Conservation (phyloP, 177 flowering plant species). For the Vitis hybrid region DNA sequence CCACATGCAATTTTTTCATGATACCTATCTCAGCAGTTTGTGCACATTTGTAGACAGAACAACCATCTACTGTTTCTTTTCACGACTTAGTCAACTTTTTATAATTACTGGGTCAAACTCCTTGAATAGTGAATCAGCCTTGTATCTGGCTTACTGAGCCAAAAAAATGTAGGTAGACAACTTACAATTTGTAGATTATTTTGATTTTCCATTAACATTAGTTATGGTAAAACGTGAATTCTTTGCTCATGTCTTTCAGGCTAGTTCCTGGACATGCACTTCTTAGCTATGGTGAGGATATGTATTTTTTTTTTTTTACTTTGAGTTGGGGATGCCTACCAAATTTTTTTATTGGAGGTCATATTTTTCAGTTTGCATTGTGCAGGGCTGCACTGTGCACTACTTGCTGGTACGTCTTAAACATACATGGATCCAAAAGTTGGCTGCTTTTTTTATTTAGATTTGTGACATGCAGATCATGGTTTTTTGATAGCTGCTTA, state of each 20-base stretch:
- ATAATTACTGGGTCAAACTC: too few species aligned
- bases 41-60: too few species aligned
- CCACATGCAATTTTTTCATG: too few species aligned
- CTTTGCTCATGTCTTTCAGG: conserved; percentile 34
- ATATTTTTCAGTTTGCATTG: conserved; percentile 3
- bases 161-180: too few species aligned
- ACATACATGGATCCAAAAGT: neutral
- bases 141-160: too few species aligned
- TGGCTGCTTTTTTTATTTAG: neutral
- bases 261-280: conserved; percentile 80
- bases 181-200: neutral
- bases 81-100: too few species aligned
- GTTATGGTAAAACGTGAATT: neutral
- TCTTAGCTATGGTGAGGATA: conserved; percentile 68
- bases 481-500: too few species aligned
- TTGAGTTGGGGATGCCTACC: neutral
- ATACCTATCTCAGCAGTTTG: too few species aligned
- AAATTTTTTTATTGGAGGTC: neutral
- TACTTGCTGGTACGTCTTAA: conserved; percentile 69
- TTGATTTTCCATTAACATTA: neutral
- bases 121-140: too few species aligned
- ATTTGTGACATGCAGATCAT: too few species aligned
- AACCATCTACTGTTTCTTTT: too few species aligned
- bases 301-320: neutral
- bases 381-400: conserved; percentile 92